Evolutionary conservation across 139 green algal genomes (phyloP).

Genomic region (Monoraphidium neglectum): DNA sequence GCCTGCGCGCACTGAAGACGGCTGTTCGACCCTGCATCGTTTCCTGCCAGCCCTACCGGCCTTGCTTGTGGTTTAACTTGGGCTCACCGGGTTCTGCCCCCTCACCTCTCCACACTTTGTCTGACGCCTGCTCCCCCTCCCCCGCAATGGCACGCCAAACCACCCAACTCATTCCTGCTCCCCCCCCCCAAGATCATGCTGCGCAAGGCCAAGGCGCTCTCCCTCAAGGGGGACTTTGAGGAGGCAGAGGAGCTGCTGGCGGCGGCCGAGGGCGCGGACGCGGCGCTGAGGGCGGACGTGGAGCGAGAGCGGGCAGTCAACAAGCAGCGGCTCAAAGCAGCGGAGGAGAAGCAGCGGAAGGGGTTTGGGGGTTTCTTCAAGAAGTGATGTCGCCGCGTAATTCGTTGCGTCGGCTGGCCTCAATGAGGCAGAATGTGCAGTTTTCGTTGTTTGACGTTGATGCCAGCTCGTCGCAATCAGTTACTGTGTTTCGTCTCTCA

Average conservation of each 20-base stretch:
- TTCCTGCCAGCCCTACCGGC: too few relatives aligned
- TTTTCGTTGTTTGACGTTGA: too few relatives aligned
- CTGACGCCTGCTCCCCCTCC: neutral
- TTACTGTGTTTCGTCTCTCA: too few relatives aligned
- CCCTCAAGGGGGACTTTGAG: slow-evolving; percentile 60
- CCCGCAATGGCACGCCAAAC: too few relatives aligned
- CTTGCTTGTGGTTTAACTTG: too few relatives aligned
- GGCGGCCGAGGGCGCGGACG: slow-evolving; percentile 38
- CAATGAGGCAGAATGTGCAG: too few relatives aligned
- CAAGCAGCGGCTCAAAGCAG: slow-evolving; percentile 44
- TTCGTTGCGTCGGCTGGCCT: neutral
- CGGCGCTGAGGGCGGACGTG: slow-evolving; percentile 32
- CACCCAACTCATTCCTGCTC: too few relatives aligned
- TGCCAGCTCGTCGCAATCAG: too few relatives aligned
- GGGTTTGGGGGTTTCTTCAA: slow-evolving; percentile 63
- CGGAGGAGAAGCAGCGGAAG: slow-evolving; percentile 48
- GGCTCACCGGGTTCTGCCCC: too few relatives aligned
- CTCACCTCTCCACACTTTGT: neutral
- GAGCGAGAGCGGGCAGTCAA: slow-evolving; percentile 43
- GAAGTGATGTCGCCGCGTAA: too few relatives aligned
- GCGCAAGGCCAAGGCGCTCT: slow-evolving; percentile 51
- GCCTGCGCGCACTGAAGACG: too few relatives aligned
- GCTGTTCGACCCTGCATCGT: too few relatives aligned
- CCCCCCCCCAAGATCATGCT: slow-evolving; percentile 40
- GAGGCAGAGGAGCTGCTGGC: slow-evolving; percentile 49